These are phyloP conservation scores for Inonotus obliquus DNA, from an alignment of 1,284 basidiomycete genomes.

Conservation along the genomic window DNA sequence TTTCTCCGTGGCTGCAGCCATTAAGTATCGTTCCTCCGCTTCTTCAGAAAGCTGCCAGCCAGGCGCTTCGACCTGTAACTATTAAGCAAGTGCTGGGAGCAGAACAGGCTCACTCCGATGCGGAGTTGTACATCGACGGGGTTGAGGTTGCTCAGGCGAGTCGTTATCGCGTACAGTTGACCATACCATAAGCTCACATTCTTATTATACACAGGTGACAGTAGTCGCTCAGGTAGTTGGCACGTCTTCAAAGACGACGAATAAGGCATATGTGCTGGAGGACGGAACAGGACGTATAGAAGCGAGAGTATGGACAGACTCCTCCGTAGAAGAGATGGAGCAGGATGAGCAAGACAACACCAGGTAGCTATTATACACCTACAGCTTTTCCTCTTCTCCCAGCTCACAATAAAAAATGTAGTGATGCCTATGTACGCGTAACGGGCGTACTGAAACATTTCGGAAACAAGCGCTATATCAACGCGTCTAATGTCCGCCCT, in stretches of 20 bases:
- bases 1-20: background rate
- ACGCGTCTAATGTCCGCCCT: constrained; percentile 67
- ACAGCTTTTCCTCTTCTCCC: background rate
- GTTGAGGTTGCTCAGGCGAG: constrained; percentile 62
- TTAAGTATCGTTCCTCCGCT: background rate
- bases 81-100: constrained; percentile 78
- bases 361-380: constrained; percentile 40
- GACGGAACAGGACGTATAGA: constrained; percentile 91
- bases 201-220: constrained; percentile 43
- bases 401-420: background rate
- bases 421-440: constrained; percentile 56
- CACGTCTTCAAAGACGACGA: constrained; percentile 72
- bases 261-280: constrained; percentile 77
- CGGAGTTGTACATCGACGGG: constrained; percentile 83
- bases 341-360: constrained; percentile 26
- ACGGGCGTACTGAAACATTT: constrained; percentile 90
- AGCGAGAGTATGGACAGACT: constrained; percentile 86
- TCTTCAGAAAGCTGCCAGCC: constrained; percentile 42
- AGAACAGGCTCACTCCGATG: constrained; percentile 80
- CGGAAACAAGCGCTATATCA: constrained; percentile 78
- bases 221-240: constrained; percentile 81
- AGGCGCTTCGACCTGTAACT: constrained; percentile 83
- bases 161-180: background rate
- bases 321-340: constrained; percentile 46
- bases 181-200: constrained; percentile 3